Base-by-base conservation (phyloP, 495 filamentous ascomycete species). In the Talaromyces wortmannii region DNA sequence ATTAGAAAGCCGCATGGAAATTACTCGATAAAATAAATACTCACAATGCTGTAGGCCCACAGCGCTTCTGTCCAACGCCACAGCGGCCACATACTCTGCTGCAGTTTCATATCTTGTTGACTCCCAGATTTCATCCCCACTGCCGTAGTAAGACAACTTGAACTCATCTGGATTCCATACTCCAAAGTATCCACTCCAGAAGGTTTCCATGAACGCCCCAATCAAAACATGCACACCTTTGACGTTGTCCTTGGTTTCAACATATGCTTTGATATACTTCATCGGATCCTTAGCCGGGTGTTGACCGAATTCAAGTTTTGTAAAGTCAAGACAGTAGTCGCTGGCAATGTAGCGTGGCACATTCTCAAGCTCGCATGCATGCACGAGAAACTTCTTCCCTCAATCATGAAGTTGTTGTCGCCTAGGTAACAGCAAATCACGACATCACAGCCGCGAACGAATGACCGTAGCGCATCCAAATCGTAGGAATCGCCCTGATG, bases 391-490 rank as follows among this genome's bases (percentile, higher is more conserved):
- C 36, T 73, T 72, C 50, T 75, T 5, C 72, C 71, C 2, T 72
- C 65, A 17, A 62, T 42, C 73, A 76, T 75, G 51, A 76, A 47
- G 40, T 60, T 53, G 44, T 61, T 50, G 55, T 63, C 59, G 46
- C 71, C 69, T 4, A 74, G 59, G 52, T 74, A 73, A 56, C 65
- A 66, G 66, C 67, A 75, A 47, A 73, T 68, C 10, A 62, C 60
- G 3, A 70, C 69, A 15, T 40, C 5, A 48, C 48, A 40, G 42
- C 55, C 52, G 8, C 44, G 49, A 31, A 61, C 55, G 31, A 60
- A 61, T 31, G 45, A 16, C 23, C 59, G 66, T 31, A 65, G 45
- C 7, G 58, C 56, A 5, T 56, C 29, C 2, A 32, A 23, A 45
- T 70, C 66, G 53, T 44, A 55, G 31, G 58, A 60, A 2, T 58